phyloP scores from a whole-genome alignment of 1,139 yeast species.

The Kodamaea suecica region DNA sequence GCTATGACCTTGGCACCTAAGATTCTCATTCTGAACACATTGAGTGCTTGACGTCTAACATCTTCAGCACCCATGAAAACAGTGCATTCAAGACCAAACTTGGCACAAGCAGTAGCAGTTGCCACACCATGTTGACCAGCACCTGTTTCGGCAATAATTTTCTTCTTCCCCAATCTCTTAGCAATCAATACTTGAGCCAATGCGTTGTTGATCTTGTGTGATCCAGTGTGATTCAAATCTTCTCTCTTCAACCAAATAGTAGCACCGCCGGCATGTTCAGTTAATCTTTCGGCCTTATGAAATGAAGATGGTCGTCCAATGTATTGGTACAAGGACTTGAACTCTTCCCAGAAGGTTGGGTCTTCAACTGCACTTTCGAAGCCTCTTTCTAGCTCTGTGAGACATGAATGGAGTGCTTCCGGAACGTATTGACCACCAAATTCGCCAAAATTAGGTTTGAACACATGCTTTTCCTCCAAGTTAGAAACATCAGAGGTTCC shows the following conservation, averaged over 20 bases:
- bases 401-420: slow-evolving; percentile 89
- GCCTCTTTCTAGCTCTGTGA: slow-evolving; percentile 81
- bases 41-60: slow-evolving; percentile 95
- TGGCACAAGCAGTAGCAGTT: slow-evolving; percentile 98
- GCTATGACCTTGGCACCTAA: slow-evolving; percentile 94
- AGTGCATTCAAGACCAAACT: slow-evolving; percentile 92
- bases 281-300: slow-evolving; percentile 85
- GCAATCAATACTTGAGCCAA: slow-evolving; percentile 92
- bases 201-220: slow-evolving; percentile 96
- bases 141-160: slow-evolving; percentile 97
- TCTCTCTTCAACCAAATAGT: slow-evolving; percentile 97
- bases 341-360: slow-evolving; percentile 90
- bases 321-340: slow-evolving; percentile 71
- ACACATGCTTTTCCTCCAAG: slow-evolving; percentile 55
- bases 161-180: slow-evolving; percentile 83
- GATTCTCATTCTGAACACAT: slow-evolving; percentile 95
- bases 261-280: slow-evolving; percentile 93
- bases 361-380: slow-evolving; percentile 87
- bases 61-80: slow-evolving; percentile 99
- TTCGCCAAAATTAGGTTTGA: slow-evolving; percentile 79
- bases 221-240: slow-evolving; percentile 96
- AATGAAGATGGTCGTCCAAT: slow-evolving; percentile 95
- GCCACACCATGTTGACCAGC: slow-evolving; percentile 99
- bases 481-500: slow-evolving; percentile 31
- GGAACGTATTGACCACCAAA: slow-evolving; percentile 99